Percentiles rank a stretch among this genome's conserved stretches.
Conservation (phyloP, 352 stramenopile species). For the Pythium dissotocum region DNA sequence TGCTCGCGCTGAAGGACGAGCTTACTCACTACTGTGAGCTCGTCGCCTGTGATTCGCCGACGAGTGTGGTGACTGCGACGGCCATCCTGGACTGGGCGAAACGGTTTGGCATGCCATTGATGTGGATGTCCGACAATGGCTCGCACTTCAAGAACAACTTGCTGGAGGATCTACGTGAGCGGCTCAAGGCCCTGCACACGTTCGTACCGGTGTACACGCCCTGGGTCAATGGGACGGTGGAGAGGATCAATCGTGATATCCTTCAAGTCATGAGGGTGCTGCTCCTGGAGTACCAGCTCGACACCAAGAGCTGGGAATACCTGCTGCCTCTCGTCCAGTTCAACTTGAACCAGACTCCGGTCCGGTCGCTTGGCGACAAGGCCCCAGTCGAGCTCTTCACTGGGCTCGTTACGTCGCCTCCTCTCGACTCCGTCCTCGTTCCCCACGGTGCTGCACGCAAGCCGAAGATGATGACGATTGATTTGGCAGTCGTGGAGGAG, state of each 20-base stretch:
- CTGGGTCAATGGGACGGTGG: slow-evolving; percentile 27
- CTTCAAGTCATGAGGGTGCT: slow-evolving; percentile 23
- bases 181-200: slow-evolving; percentile 4
- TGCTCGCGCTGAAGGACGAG: slow-evolving; percentile 20
- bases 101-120: slow-evolving; percentile 6
- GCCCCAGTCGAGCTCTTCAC: slow-evolving; percentile 29
- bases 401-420: neutral
- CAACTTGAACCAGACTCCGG: slow-evolving; percentile 24
- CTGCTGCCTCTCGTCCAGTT: slow-evolving; percentile 23
- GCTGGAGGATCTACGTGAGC: slow-evolving; percentile 6
- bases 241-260: slow-evolving; percentile 26
- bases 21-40: slow-evolving; percentile 19
- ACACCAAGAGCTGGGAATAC: slow-evolving; percentile 17
- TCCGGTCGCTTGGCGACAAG: slow-evolving; percentile 17
- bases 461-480: slow-evolving; percentile 11
- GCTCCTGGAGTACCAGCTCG: slow-evolving; percentile 20
- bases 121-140: slow-evolving; percentile 13
- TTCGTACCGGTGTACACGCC: slow-evolving; percentile 18
- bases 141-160: slow-evolving; percentile 24
- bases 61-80: slow-evolving; percentile 1
- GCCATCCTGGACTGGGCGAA: slow-evolving; percentile 16
- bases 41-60: slow-evolving; percentile 9
- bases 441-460: neutral
- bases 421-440: slow-evolving; percentile 5
- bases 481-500: slow-evolving; percentile 1